A percentile compares a stretch with the other conserved stretches of the same genome.
phyloP scores from a whole-genome alignment of 176 grass and related monocot genomes.

The Triticum monococcum region DNA sequence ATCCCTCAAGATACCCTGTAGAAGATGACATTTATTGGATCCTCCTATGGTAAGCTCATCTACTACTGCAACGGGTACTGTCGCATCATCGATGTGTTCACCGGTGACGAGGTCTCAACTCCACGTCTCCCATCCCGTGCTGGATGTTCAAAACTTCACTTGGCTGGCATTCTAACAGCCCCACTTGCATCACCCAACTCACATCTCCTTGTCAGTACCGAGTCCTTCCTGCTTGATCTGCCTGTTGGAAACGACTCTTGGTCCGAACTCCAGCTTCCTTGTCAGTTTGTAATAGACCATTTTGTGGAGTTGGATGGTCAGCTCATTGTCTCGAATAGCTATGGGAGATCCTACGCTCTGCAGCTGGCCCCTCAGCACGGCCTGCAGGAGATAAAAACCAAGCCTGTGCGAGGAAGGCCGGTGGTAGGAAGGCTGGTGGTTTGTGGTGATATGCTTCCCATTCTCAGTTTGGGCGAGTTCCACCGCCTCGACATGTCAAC shows the following conservation, averaged over 20 bases:
- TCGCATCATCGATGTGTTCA: conserved; percentile 40
- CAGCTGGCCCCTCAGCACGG: background rate
- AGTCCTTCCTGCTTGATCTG: background rate
- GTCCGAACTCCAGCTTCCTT: background rate
- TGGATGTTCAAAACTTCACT: background rate
- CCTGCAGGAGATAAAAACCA: background rate
- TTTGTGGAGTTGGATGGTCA: background rate
- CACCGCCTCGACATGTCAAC: background rate
- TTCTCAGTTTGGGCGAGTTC: background rate
- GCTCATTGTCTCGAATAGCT: background rate
- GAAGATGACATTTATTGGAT: background rate
- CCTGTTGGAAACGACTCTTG: background rate
- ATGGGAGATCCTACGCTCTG: background rate
- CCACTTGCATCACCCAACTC: background rate
- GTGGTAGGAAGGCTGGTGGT: background rate
- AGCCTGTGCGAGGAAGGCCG: too few species aligned
- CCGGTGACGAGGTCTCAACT: conserved; percentile 15
- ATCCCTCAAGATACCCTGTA: background rate
- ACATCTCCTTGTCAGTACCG: background rate
- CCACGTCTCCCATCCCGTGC: conserved; percentile 6
- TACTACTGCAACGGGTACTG: background rate
- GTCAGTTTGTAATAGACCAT: background rate
- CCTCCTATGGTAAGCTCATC: conserved; percentile 11
- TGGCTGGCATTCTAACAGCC: conserved; percentile 4
- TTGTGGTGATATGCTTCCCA: background rate